These are phyloP conservation scores for Apiospora koreana DNA, from an alignment of 2,329 filamentous ascomycete genomes.

Conservation along the genomic window DNA sequence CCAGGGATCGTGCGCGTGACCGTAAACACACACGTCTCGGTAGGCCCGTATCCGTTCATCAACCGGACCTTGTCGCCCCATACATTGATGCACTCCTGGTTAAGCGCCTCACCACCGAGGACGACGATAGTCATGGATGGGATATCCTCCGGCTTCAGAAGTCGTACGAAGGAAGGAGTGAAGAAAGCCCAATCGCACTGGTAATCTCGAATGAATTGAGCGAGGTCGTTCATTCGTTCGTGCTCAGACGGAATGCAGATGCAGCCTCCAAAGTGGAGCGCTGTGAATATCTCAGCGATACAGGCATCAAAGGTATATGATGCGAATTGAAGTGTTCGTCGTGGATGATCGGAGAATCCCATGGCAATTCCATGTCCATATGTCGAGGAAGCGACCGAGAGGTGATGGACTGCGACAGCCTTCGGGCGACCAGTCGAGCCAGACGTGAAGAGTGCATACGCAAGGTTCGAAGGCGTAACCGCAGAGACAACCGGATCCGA, in stretches of 20 bases:
- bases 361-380: neutral
- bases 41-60: slow-evolving; percentile 7
- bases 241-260: slow-evolving; percentile 6
- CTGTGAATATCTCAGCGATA: slow-evolving; percentile 9
- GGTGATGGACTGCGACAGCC: neutral
- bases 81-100: neutral
- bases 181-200: slow-evolving; percentile 5
- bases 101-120: slow-evolving; percentile 1
- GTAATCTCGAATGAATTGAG: neutral
- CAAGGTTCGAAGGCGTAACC: neutral
- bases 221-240: slow-evolving; percentile 7
- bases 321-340: slow-evolving; percentile 19
- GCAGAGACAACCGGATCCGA: neutral
- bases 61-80: slow-evolving; percentile 6
- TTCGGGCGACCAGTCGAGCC: slow-evolving; percentile 6
- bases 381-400: neutral
- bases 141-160: slow-evolving; percentile 2
- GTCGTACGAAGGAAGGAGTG: neutral
- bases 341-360: slow-evolving; percentile 30
- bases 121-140: neutral
- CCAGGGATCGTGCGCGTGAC: neutral
- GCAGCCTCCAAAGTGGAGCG: neutral
- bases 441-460: slow-evolving; percentile 9
- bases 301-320: slow-evolving; percentile 3
- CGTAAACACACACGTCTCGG: neutral